Conservation (phyloP, 1,284 basidiomycete genomes). For the Spongiforma sp. region DNA sequence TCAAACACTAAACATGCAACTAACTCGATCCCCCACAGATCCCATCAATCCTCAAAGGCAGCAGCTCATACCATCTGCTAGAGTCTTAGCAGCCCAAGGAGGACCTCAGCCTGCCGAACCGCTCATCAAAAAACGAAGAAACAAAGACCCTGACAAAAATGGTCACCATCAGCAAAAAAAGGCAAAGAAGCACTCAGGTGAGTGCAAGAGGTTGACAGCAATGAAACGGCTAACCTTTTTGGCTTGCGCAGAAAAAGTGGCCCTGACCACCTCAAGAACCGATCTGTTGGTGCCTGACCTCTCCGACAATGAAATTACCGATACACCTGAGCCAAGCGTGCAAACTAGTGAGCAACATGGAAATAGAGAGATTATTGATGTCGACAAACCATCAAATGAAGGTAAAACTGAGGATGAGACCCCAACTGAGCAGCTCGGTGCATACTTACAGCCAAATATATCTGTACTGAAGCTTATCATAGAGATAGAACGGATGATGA, state of each 20-base stretch:
- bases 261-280: not conserved
- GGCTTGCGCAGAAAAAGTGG: not conserved
- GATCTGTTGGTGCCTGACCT: not conserved
- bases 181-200: not conserved
- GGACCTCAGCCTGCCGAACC: not conserved
- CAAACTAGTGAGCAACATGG: not conserved
- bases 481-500: not conserved
- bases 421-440: not conserved
- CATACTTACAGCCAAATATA: not conserved
- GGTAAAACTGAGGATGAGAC: not conserved
- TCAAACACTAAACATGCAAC: not conserved
- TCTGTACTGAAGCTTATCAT: not conserved
- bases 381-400: not conserved
- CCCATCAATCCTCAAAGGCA: not conserved
- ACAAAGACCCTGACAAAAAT: not conserved
- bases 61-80: slow-evolving; percentile 1
- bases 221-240: not conserved
- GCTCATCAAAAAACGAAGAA: not conserved
- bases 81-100: slow-evolving; percentile 1
- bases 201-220: not conserved
- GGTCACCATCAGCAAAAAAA: not conserved
- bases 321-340: not conserved
- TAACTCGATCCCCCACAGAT: not conserved
- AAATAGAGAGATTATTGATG: not conserved
- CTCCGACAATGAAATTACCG: not conserved